Evolutionary conservation across 208 protist genomes (phyloP), one percentile per base, ranked within the genome.

Genomic region (Acanthamoeba castellanii): DNA sequence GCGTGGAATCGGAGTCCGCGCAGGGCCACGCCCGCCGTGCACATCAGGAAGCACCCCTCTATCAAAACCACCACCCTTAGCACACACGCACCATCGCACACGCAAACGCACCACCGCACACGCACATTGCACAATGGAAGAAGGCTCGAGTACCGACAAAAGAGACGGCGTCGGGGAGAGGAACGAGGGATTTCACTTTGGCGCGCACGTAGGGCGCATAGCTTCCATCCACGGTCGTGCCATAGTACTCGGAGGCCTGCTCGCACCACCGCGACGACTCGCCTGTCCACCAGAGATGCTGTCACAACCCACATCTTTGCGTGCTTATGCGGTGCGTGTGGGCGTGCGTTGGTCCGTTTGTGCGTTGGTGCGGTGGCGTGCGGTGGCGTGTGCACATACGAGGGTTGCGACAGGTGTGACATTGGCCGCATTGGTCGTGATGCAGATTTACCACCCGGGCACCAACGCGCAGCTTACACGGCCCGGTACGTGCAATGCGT

Each of bases 41-140:
- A 87, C 78, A 87, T 87, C 50, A 87, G 50, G 78, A 87, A 87
- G 50, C 78, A 87, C 8, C 78, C 78, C 27, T 87, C 78, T 87
- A 47, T 22, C 16, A 3, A n/a, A 0, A 6, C 9, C 47, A 20
- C 32, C 0, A 2, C 47, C 47, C 13, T 20, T 0, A 22, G 45
- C 7, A 27, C 50, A 55, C 7, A 8, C 34, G 32, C 14, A 25
- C 18, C 68, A 72, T 1, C 5, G 9, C 32, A 25, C 9, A 76
- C 34, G 25, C n/a, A 47, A 5, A 22, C 42, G 13, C 50, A 82
- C 20, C 27, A 70, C 9, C 72, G 22, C 34, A 9, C 27, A 42
- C 27, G 32, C 32, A 45, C 68, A 30, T 22, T 70, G 16, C 14
- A n/a, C 14, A 70, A 16, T 57, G 3, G 32, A 11, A n/a, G n/a